Base-by-base conservation (phyloP, 2,329 filamentous ascomycete genomes). In the Paradendryphiella salina region DNA sequence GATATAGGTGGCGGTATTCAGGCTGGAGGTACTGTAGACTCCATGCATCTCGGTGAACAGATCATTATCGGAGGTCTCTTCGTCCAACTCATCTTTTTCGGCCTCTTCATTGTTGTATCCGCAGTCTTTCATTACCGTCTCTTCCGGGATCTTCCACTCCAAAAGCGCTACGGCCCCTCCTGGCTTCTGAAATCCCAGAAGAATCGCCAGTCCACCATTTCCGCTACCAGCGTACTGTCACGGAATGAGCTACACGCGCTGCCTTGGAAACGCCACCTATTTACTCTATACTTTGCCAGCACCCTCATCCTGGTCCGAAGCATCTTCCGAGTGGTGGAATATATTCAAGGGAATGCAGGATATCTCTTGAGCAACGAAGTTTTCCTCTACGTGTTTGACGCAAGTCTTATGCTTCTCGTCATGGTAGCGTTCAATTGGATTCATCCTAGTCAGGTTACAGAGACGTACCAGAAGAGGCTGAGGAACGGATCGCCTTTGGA, bases 271-370 rank as follows among this genome's bases (percentile, higher is more conserved):
- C 66, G 69, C 34, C 71, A 75, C 42, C 62, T 82, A 46, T 48
- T 62, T 11, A 70, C 68, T 0, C 64, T 82, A 18, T 82, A 82
- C 59, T 31, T 63, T 4, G 68, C 73, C 17, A 77, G 72, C 56
- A 54, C 63, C 1, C 63, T 82, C 15, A 81, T 82, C 59, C 66
- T 82, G 55, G 41, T 80, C 9, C 72, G 80, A 43, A 76, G 67
- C n/a, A 56, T 81, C 1, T 80, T 80, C 46, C 73, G 80, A 18
- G 67, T 81, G 4, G 59, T 75, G 8, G 79, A 82, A 63, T 82
- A 78, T 48, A 56, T 71, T 0, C 61, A 74, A 54, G 79, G 79
- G 2, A 69, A 74, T 14, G 59, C 70, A n/a, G 79, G 79, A 2
- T 73, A 70, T 32, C 54, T 82, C 7, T 60, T 80, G 26, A 51